Conservation (phyloP, 768 basidiomycete genomes). For the Pleurotus ostreatus region DNA sequence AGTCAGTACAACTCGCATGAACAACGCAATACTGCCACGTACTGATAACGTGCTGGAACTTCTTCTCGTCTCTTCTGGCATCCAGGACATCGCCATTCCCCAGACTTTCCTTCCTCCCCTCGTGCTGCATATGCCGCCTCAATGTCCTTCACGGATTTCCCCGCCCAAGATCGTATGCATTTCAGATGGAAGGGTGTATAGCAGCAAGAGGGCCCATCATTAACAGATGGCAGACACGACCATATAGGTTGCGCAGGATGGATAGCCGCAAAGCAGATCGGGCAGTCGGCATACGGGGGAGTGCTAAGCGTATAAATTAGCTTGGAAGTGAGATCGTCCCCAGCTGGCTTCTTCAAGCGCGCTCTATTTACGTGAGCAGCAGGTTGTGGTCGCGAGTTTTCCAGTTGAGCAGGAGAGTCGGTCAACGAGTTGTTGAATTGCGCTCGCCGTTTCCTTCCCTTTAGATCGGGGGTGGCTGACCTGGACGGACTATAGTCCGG, state of each 20-base stretch:
- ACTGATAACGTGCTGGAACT: constrained; percentile 68
- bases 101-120: constrained; percentile 56
- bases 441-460: background rate
- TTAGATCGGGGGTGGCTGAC: background rate
- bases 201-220: constrained; percentile 45
- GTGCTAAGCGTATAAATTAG: constrained; percentile 63
- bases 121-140: constrained; percentile 69
- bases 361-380: constrained; percentile 2
- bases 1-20: background rate
- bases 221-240: constrained; percentile 76
- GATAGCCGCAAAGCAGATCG: constrained; percentile 80
- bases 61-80: constrained; percentile 78
- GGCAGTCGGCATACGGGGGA: constrained; percentile 73
- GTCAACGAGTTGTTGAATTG: constrained; percentile 2
- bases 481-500: background rate
- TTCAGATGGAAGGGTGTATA: constrained; percentile 90
- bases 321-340: constrained; percentile 71
- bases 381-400: background rate
- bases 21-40: constrained; percentile 14
- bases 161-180: constrained; percentile 87
- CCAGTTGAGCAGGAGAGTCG: background rate
- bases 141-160: constrained; percentile 71
- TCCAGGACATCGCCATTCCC: constrained; percentile 92
- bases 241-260: constrained; percentile 79
- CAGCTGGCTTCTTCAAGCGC: constrained; percentile 24